Base-by-base conservation (phyloP, 495 filamentous ascomycete genomes). In the Xylaria venustula region DNA sequence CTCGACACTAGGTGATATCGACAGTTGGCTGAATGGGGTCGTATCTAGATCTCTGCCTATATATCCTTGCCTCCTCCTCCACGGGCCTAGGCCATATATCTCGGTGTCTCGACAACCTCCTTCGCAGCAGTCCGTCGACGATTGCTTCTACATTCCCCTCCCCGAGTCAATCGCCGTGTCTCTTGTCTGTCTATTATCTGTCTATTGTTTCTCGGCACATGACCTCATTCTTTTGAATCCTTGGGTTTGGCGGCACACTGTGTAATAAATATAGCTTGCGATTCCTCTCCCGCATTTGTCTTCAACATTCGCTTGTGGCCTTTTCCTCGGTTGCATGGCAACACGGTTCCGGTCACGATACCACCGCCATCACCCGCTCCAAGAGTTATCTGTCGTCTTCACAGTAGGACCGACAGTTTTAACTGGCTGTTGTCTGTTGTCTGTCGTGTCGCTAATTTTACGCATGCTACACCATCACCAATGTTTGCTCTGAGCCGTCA, bases 11-110 rank as follows among this genome's bases (percentile, higher is more conserved):
- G 54, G 56, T 65, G 64, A 63, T 60, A 60, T 68, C 62, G 62
- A 64, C 62, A 61, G 58, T 63, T 68, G 64, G 42, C 55, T 66
- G 46, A 61, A 70, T 69, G 67, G 62, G 62, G 62, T 69, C 61
- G 63, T 73, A 71, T 47, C 26, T 69, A 61, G 65, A 54, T 63
- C 67, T 63, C 67, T 69, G 72, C 64, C 73, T 78, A 77, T 77
- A 77, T 78, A 78, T 74, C 73, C 70, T 68, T 69, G 70, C 70
- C 63, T 66, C 60, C 71, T 71, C 14, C 71, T 70, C 72, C 73
- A 66, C 65, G 67, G 72, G 71, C 72, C 76, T 77, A 72, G 76
- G 66, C 69, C 36, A 58, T 61, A 54, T 67, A 67, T 61, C 64
- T 42, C 37, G 22, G 12, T 26, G 37, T 67, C 66, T 70, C 40